Percentiles rank a stretch among this genome's conserved stretches.
phyloP scores from a whole-genome alignment of 2,329 filamentous ascomycete species.

The Thermochaetoides dissita region DNA sequence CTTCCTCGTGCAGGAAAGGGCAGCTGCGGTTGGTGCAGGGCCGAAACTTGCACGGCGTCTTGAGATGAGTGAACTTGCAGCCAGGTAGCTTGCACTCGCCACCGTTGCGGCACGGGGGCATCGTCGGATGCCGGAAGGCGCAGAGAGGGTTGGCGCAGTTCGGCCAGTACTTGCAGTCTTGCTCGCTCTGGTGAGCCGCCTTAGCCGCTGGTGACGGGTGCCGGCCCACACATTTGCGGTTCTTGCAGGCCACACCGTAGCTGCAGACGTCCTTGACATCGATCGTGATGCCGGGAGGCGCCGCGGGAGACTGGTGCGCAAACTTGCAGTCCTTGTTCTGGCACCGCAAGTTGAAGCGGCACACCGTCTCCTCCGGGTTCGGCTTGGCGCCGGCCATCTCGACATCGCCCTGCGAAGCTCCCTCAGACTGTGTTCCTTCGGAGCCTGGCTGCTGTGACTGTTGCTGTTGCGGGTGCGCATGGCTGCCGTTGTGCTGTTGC shows the following conservation, averaged over 20 bases:
- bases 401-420: conserved; percentile 32
- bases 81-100: conserved; percentile 67
- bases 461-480: conserved; percentile 17
- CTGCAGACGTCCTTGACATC: conserved; percentile 70
- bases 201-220: conserved; percentile 84
- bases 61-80: conserved; percentile 83
- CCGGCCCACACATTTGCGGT: conserved; percentile 79
- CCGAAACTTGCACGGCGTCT: conserved; percentile 75
- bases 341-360: conserved; percentile 81
- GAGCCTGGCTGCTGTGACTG: conserved; percentile 20
- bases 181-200: conserved; percentile 63
- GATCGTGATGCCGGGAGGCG: conserved; percentile 60
- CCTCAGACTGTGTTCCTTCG: conserved; percentile 17
- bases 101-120: conserved; percentile 82
- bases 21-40: conserved; percentile 85
- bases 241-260: conserved; percentile 87
- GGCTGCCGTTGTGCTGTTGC: conserved; percentile 25
- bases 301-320: conserved; percentile 86
- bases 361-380: conserved; percentile 55
- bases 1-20: conserved; percentile 78
- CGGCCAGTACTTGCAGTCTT: conserved; percentile 82
- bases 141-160: conserved; percentile 82
- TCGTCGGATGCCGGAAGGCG: conserved; percentile 75
- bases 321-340: conserved; percentile 83
- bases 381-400: conserved; percentile 42